A percentile compares a stretch with the other conserved stretches of the same genome.
Conservation (phyloP, 208 protist genomes). For the Jaenimonas drosophilae region DNA sequence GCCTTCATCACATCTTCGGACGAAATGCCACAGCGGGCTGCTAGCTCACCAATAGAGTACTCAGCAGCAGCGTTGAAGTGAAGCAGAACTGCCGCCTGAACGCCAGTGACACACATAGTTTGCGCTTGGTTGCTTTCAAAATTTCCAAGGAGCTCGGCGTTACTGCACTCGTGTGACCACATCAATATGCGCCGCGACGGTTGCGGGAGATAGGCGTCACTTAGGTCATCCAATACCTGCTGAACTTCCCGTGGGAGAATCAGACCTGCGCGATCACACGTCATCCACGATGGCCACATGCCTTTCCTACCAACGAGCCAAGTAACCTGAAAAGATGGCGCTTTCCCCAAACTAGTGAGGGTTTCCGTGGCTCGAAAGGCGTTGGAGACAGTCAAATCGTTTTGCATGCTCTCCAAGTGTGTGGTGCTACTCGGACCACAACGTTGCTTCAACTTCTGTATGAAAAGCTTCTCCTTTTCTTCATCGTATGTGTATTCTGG, state of each 20-base stretch:
- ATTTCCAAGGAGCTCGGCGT: conserved; percentile 35
- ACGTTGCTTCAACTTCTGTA: conserved; percentile 53
- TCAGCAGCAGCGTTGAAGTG: conserved; percentile 80
- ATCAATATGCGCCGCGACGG: conserved; percentile 48
- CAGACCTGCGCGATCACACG: conserved; percentile 12
- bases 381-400: conserved; percentile 55
- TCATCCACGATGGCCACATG: conserved; percentile 61
- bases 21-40: too few species aligned
- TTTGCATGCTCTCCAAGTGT: conserved; percentile 80
- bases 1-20: too few species aligned
- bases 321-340: conserved; percentile 29
- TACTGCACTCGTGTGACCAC: conserved; percentile 78
- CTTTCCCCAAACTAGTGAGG: conserved; percentile 13
- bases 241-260: conserved; percentile 27
- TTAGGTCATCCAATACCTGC: conserved; percentile 30
- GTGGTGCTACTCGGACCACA: conserved; percentile 65
- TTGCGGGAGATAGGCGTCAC: conserved; percentile 45
- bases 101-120: conserved; percentile 37
- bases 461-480: conserved; percentile 46
- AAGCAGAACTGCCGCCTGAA: conserved; percentile 69
- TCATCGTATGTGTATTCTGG: conserved; percentile 46
- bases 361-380: conserved; percentile 34
- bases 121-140: conserved; percentile 45
- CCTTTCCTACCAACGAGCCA: conserved; percentile 68
- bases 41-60: too few species aligned